Conservation (phyloP, 1,139 yeast genomes). For the Petasospora rhodanensis region DNA sequence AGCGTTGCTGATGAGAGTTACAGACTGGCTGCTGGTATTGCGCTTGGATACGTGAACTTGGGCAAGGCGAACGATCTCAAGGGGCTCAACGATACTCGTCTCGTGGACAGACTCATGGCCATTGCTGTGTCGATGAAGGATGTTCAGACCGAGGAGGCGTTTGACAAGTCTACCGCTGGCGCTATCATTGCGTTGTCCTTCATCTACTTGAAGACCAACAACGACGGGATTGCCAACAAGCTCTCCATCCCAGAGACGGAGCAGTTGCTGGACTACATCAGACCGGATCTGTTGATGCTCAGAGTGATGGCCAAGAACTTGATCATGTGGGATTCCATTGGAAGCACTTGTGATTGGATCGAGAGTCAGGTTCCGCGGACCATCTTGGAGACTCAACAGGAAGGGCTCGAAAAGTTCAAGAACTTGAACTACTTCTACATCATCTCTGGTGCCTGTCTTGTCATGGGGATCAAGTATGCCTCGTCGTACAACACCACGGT, state of each 20-base stretch:
- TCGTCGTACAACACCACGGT: slow-evolving; percentile 59
- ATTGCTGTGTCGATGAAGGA: slow-evolving; percentile 65
- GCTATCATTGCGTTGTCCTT: slow-evolving; percentile 74
- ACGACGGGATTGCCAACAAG: slow-evolving; percentile 56
- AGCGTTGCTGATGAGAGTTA: slow-evolving; percentile 68
- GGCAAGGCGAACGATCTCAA: slow-evolving; percentile 68
- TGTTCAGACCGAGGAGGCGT: slow-evolving; percentile 57
- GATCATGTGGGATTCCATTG: slow-evolving; percentile 75
- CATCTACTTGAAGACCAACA: slow-evolving; percentile 67
- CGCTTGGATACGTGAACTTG: slow-evolving; percentile 81
- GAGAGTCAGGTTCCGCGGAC: slow-evolving; percentile 47
- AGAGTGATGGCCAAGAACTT: slow-evolving; percentile 65
- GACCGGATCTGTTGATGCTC: slow-evolving; percentile 76
- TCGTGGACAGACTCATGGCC: slow-evolving; percentile 60
- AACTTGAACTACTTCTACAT: slow-evolving; percentile 61
- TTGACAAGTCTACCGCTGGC: slow-evolving; percentile 77
- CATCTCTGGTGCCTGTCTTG: slow-evolving; percentile 69
- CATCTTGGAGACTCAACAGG: slow-evolving; percentile 29
- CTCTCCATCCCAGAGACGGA: slow-evolving; percentile 59
- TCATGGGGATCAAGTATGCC: slow-evolving; percentile 74
- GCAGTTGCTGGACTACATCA: slow-evolving; percentile 61
- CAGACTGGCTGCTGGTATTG: slow-evolving; percentile 81
- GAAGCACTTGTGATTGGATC: slow-evolving; percentile 55
- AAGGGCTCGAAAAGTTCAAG: slow-evolving; percentile 34
- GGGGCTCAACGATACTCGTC: slow-evolving; percentile 63